Evolutionary conservation across 2,329 filamentous ascomycete species (phyloP).

Genomic region (Plenodomus biglobosus): DNA sequence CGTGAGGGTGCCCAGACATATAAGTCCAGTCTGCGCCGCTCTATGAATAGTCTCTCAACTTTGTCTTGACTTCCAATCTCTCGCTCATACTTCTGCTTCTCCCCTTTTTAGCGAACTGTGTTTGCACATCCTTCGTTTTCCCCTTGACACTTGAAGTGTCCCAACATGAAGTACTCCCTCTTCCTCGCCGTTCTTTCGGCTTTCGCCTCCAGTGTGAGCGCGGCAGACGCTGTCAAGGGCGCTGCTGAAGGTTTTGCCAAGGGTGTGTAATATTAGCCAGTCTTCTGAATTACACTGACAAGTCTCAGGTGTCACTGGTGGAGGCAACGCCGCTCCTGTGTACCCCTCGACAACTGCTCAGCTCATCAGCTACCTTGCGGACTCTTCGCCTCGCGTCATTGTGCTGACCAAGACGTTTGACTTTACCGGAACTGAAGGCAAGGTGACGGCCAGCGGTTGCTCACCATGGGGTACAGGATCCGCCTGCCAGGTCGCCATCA

Average conservation of each 20-base stretch:
- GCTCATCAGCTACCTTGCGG: conserved; percentile 61
- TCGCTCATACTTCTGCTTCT: conserved; percentile 3
- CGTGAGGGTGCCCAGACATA: conserved; percentile 9
- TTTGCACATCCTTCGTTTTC: conserved; percentile 26
- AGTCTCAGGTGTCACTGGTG: conserved; percentile 22
- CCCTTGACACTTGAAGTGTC: conserved; percentile 2
- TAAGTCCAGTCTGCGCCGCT: conserved; percentile 5
- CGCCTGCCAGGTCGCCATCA: conserved; percentile 61
- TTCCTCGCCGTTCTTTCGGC: conserved; percentile 19
- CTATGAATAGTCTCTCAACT: neutral
- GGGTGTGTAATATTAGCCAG: conserved; percentile 7
- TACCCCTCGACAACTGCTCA: conserved; percentile 45
- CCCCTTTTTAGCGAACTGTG: conserved; percentile 20
- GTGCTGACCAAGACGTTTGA: conserved; percentile 59
- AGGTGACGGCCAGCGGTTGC: conserved; percentile 56
- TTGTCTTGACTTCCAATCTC: conserved; percentile 13
- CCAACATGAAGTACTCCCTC: conserved; percentile 24
- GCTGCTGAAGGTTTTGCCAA: conserved; percentile 32
- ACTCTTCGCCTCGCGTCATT: conserved; percentile 58
- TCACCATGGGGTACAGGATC: conserved; percentile 56
- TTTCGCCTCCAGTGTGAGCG: conserved; percentile 20
- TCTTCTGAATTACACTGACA: neutral
- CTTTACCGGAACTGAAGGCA: conserved; percentile 60
- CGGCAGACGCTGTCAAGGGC: conserved; percentile 28
- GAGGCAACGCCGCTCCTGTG: conserved; percentile 23